A percentile compares a stretch with the other conserved stretches of the same genome.
Conservation (phyloP, 139 green algal genomes). For the Klebsormidium nitens region DNA sequence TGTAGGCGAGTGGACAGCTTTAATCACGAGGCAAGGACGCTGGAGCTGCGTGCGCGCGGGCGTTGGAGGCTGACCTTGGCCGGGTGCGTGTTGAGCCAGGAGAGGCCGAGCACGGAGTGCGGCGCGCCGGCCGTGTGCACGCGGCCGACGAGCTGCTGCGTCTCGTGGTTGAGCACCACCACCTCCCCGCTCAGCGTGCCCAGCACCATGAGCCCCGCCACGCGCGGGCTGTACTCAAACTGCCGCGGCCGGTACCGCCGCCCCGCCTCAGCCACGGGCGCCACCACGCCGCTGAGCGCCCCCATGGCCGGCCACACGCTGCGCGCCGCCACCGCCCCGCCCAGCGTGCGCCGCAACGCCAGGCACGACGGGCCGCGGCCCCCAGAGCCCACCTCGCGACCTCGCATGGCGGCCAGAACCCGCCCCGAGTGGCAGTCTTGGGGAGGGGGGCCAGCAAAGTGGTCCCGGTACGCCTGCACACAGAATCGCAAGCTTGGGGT, state of each 20-base stretch:
- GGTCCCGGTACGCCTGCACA: no score
- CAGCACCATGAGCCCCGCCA: conserved; percentile 26
- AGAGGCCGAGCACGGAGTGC: conserved; percentile 37
- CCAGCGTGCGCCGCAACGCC: neutral
- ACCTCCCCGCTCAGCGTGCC: conserved; percentile 36
- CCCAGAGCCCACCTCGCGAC: no score
- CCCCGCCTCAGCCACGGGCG: no score
- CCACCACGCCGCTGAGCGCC: neutral
- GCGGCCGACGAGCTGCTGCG: conserved; percentile 21
- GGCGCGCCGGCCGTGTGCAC: conserved; percentile 35
- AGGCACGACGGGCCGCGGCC: neutral
- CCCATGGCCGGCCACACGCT: neutral
- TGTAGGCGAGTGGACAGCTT: neutral
- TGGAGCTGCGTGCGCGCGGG: neutral
- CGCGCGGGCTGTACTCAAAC: conserved; percentile 40
- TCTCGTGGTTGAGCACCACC: conserved; percentile 36
- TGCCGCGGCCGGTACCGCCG: conserved; percentile 34
- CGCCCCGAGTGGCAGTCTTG: no score
- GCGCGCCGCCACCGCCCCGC: neutral
- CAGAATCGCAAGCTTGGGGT: no score
- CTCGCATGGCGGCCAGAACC: no score
- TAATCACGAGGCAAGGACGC: no score
- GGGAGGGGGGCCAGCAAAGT: no score
- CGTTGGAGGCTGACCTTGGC: conserved; percentile 10
- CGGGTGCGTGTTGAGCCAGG: conserved; percentile 38